Base-by-base conservation (phyloP, 108 stramenopile genomes). In the Pseudonitzschia multistriata region DNA sequence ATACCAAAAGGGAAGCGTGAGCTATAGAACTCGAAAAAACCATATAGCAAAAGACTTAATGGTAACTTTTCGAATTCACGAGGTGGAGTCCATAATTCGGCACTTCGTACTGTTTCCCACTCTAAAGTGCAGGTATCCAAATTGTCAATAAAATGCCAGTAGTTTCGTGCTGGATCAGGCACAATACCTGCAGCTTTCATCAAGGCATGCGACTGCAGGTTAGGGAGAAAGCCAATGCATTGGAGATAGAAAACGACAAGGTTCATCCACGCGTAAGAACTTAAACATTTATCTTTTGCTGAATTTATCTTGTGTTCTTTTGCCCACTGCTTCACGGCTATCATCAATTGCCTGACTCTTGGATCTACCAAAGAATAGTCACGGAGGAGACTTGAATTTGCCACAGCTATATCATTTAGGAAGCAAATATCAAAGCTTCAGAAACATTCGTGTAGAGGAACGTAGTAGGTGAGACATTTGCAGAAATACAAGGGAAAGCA, bases 401-500 rank as follows among this genome's bases (percentile, higher is more conserved):
- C 86, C 0, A 94, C 93, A 3, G 93, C 90, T 62, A 91, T 87
- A 35, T 94, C 90, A 69, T 94, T 94, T 57, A 87, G 67, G 49
- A 94, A 91, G 71, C 93, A 94, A 52, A 94, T 72, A 65, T 94
- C 93, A 79, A 91, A 91, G 48, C 79, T 78, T 39, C 17, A 10
- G 25, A 17, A 55, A 24, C 13, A 28, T 36, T 33, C 19, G 71
- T 13, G n/a, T n/a, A 22, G 22, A 27, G 53, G 52, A 3, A 60
- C 11, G 22, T 25, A 52, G n/a, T 39, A 25, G 61, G 24, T 50
- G 53, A 66, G 27, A 33, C 27, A 27, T 36, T 35, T 30, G 31
- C 25, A 35, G 6, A 33, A 14, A 34, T n/a, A n/a, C n/a, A n/a
- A n/a, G n/a, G n/a, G n/a, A 15, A 6, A 5, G 62, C 52, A 13